phyloP scores from a whole-genome alignment of 2,329 filamentous ascomycete species.

The Ceratocystis diversiconidia region DNA sequence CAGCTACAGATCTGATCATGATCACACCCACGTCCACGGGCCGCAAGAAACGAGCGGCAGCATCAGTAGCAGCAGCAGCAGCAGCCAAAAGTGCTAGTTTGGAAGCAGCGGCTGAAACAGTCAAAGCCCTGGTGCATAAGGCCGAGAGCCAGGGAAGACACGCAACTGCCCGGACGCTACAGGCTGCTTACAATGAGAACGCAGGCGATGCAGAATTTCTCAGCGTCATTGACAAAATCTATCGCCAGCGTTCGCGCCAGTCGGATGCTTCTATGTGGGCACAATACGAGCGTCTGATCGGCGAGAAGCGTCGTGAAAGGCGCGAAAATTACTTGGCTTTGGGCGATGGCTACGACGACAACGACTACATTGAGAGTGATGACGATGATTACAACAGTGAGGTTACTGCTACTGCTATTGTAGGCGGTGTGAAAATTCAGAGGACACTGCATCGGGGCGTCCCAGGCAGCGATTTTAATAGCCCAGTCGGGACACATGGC shows the following conservation, averaged over 20 bases:
- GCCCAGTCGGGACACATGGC: neutral
- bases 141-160: constrained; percentile 43
- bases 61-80: constrained; percentile 18
- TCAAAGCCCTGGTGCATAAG: constrained; percentile 44
- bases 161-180: constrained; percentile 47
- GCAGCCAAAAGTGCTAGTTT: constrained; percentile 13
- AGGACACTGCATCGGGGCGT: neutral
- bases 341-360: constrained; percentile 1
- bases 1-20: constrained; percentile 9
- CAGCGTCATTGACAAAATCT: constrained; percentile 43
- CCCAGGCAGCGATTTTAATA: neutral
- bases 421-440: neutral
- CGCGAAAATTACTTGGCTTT: constrained; percentile 28
- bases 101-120: constrained; percentile 19
- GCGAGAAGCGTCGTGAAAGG: constrained; percentile 42
- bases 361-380: neutral
- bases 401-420: neutral
- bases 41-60: constrained; percentile 13
- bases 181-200: constrained; percentile 46
- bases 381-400: neutral
- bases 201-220: constrained; percentile 38
- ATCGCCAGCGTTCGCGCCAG: constrained; percentile 43
- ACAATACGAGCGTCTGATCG: constrained; percentile 38
- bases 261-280: constrained; percentile 37
- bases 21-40: neutral